Percentiles rank a stretch among this genome's conserved stretches.
phyloP scores from a whole-genome alignment of 1,284 basidiomycete genomes.

The Malassezia psittaci region DNA sequence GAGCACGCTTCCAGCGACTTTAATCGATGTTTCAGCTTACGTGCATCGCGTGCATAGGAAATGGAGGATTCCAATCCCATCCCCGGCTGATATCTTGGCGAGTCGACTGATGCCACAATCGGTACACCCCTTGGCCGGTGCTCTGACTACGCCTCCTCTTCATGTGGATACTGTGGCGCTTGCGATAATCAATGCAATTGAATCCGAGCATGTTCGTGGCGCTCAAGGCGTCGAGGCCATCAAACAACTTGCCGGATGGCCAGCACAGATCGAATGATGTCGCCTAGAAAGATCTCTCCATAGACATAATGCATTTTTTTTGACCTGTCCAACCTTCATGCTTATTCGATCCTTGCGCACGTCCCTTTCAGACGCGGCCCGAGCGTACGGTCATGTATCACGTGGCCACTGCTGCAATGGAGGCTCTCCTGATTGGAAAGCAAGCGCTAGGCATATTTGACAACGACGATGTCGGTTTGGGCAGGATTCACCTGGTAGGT shows the following conservation, averaged over 20 bases:
- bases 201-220: constrained; percentile 33
- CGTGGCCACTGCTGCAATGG: neutral
- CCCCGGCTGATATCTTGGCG: constrained; percentile 49
- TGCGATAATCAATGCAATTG: constrained; percentile 59
- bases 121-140: constrained; percentile 62
- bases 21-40: constrained; percentile 59
- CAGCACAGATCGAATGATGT: neutral
- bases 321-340: too few species aligned
- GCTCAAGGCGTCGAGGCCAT: constrained; percentile 26
- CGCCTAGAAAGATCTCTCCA: neutral
- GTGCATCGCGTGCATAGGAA: constrained; percentile 23
- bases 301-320: neutral
- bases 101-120: constrained; percentile 9
- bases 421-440: neutral
- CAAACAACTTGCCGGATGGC: constrained; percentile 32
- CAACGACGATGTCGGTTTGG: constrained; percentile 16
- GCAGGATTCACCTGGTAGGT: constrained; percentile 17
- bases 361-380: too few species aligned
- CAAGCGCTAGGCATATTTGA: neutral
- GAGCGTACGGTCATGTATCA: neutral
- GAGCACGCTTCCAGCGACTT: constrained; percentile 71
- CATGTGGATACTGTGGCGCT: constrained; percentile 92
- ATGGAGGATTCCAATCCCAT: constrained; percentile 56
- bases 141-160: constrained; percentile 70
- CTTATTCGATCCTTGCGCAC: too few species aligned